These are phyloP conservation scores for Clonostachys byssicola DNA, from an alignment of 2,329 filamentous ascomycete species.

Conservation along the genomic window DNA sequence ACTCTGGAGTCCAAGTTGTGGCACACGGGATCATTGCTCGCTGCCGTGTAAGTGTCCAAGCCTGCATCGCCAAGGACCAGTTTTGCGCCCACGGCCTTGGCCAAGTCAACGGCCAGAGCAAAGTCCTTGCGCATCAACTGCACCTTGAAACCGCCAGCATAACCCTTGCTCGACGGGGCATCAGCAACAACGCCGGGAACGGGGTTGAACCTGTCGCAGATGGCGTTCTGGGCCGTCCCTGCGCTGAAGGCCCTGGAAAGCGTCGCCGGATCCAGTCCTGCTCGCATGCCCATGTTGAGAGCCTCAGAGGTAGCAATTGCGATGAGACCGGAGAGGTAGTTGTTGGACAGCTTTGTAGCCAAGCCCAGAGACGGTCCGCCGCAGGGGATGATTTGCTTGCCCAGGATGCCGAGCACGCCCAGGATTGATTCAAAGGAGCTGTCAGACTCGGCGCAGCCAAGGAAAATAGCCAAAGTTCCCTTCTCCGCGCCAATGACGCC, in stretches of 20 bases:
- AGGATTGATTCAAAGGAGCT: too few relatives aligned
- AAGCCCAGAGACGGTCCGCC: background rate
- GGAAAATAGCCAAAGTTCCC: background rate
- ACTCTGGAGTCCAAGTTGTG: too few relatives aligned
- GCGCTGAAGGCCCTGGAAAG: background rate
- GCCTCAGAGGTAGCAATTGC: background rate
- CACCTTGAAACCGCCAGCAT: background rate
- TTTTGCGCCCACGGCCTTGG: background rate
- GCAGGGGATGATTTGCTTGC: background rate
- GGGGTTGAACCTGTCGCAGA: background rate
- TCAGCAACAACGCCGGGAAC: background rate
- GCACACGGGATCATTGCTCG: too few relatives aligned
- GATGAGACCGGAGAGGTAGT: background rate
- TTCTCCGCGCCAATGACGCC: background rate
- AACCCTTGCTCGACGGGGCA: background rate
- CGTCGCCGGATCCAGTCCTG: background rate
- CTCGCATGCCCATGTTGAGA: background rate
- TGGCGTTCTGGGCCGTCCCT: background rate
- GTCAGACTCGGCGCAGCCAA: background rate
- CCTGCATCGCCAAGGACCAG: too few relatives aligned
- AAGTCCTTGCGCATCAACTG: background rate
- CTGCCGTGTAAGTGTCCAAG: too few relatives aligned
- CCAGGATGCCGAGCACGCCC: background rate
- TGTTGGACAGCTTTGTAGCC: background rate
- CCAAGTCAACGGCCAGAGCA: background rate